These are phyloP conservation scores for Allium sativum DNA, from an alignment of 106 monocot species.

Conservation along the genomic window DNA sequence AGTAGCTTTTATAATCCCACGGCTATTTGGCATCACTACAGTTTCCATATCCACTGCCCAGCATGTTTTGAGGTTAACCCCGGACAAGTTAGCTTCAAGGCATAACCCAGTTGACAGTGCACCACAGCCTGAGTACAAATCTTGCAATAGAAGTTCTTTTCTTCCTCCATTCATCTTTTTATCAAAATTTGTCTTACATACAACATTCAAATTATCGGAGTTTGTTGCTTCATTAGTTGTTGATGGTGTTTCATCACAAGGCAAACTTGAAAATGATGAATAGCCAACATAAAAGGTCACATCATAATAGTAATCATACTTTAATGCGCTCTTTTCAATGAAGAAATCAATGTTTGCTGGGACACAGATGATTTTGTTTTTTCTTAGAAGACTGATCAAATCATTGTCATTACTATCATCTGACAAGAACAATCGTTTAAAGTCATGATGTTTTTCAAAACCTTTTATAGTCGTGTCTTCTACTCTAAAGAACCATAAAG, in stretches of 20 bases:
- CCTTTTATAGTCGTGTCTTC: slow-evolving; percentile 25
- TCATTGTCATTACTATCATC: slow-evolving; percentile 26
- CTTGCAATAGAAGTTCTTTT: slow-evolving; percentile 12
- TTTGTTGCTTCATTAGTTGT: too few species aligned
- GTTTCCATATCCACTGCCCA: too few species aligned
- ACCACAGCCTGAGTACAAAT: slow-evolving; percentile 51
- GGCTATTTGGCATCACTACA: too few species aligned
- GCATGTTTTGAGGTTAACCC: slow-evolving; percentile 40
- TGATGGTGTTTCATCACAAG: neutral
- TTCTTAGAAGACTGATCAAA: slow-evolving; percentile 23
- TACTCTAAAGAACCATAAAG: slow-evolving; percentile 26
- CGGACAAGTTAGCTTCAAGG: slow-evolving; percentile 33
- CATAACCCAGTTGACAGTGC: slow-evolving; percentile 74
- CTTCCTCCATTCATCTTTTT: neutral
- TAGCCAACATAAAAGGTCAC: slow-evolving; percentile 15
- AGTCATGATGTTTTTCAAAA: slow-evolving; percentile 17
- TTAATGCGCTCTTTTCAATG: too few species aligned
- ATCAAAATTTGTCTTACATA: neutral
- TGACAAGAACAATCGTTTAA: slow-evolving; percentile 21
- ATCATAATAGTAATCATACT: slow-evolving; percentile 15
- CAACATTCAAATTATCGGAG: neutral
- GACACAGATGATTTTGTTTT: slow-evolving; percentile 11
- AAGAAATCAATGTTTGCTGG: neutral
- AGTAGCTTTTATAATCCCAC: too few species aligned
- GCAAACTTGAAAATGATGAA: slow-evolving; percentile 28